These are phyloP conservation scores for Yarrowia yakushimensis DNA, from an alignment of 805 yeast genomes.

Conservation along the genomic window DNA sequence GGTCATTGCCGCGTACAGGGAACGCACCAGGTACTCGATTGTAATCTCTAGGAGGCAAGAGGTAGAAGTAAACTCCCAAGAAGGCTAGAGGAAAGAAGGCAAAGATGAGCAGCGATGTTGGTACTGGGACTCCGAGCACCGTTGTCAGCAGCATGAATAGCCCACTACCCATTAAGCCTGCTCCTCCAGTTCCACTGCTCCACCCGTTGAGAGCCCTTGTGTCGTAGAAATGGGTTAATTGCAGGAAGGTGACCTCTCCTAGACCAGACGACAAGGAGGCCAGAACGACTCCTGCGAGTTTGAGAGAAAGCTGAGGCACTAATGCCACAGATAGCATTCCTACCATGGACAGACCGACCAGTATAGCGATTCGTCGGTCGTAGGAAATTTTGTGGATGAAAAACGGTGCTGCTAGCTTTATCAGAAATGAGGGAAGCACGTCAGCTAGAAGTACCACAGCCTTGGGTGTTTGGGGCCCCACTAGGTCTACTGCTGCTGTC, in stretches of 20 bases:
- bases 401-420: constrained; percentile 76
- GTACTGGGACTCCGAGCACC: constrained; percentile 54
- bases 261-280: constrained; percentile 85
- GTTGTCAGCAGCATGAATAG: constrained; percentile 70
- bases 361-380: constrained; percentile 46
- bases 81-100: constrained; percentile 41
- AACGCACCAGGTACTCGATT: background rate
- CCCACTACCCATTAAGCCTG: constrained; percentile 80
- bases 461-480: constrained; percentile 79
- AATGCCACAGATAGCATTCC: constrained; percentile 75
- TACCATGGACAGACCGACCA: constrained; percentile 56
- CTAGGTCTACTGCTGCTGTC: constrained; percentile 88
- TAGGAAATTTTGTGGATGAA: constrained; percentile 67
- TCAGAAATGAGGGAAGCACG: constrained; percentile 72
- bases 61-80: constrained; percentile 32
- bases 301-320: constrained; percentile 39
- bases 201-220: constrained; percentile 71
- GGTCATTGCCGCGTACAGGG: background rate
- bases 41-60: constrained; percentile 34
- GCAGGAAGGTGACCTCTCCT: constrained; percentile 87
- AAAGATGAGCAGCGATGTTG: constrained; percentile 55
- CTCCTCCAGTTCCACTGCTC: constrained; percentile 95
- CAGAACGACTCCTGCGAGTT: constrained; percentile 64
- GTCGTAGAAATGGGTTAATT: constrained; percentile 73
- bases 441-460: constrained; percentile 82